A percentile compares a stretch with the other conserved stretches of the same genome.
phyloP scores from a whole-genome alignment of 1,284 basidiomycete genomes.

The Fomitopsis schrenkii region DNA sequence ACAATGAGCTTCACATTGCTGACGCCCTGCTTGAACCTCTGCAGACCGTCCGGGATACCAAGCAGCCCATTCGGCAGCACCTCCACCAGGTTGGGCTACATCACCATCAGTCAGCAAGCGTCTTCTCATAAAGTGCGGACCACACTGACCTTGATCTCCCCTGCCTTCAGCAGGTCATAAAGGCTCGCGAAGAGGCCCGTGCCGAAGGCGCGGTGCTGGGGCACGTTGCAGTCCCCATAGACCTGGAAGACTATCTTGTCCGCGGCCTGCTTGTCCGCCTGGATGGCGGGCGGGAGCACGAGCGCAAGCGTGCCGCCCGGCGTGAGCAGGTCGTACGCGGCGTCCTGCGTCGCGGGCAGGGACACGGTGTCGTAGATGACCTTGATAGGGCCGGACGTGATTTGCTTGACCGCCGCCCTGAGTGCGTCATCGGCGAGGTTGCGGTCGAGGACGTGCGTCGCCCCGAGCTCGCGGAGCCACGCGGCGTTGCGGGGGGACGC shows the following conservation, averaged over 20 bases:
- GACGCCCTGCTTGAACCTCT: conserved; percentile 33
- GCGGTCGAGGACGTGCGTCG: conserved; percentile 33
- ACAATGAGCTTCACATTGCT: conserved; percentile 49
- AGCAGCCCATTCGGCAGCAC: conserved; percentile 41
- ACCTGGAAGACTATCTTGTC: conserved; percentile 11
- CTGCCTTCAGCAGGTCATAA: conserved; percentile 9
- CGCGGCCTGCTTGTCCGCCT: conserved; percentile 2
- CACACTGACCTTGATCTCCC: conserved; percentile 12
- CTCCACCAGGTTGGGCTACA: conserved; percentile 28
- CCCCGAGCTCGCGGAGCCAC: conserved; percentile 30
- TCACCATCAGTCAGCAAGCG: no score
- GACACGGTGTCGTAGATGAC: conserved; percentile 27
- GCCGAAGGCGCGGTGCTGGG: conserved; percentile 7
- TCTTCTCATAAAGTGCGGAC: no score
- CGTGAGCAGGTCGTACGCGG: conserved; percentile 15
- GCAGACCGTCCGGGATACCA: conserved; percentile 40
- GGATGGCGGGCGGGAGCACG: conserved; percentile 5
- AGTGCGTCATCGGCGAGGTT: conserved; percentile 13
- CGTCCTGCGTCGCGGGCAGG: conserved; percentile 15
- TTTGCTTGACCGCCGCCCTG: conserved; percentile 12
- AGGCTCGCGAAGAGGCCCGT: conserved; percentile 9
- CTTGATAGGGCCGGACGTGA: conserved; percentile 15
- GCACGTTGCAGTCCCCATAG: conserved; percentile 7
- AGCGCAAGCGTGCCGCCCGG: conserved; percentile 16
- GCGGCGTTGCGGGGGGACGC: conserved; percentile 29